Percentiles rank a stretch among this genome's conserved stretches.
Conservation (phyloP, 2,329 filamentous ascomycete genomes). For the Penicillium italicum region DNA sequence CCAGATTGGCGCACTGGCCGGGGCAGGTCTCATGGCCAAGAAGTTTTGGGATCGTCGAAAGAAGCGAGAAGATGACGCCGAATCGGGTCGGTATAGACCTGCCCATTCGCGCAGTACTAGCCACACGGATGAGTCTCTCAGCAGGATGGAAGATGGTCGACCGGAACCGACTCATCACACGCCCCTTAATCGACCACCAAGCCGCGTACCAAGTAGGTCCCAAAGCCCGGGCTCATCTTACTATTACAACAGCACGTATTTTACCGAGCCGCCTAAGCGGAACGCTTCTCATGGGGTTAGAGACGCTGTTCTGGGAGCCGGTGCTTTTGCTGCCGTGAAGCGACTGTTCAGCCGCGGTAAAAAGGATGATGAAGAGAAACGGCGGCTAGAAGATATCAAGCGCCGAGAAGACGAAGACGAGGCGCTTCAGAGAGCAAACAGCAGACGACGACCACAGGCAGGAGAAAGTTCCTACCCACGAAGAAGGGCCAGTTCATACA, state of each 20-base stretch:
- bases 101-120: conserved; percentile 49
- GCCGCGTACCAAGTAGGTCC: conserved; percentile 31
- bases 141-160: conserved; percentile 52
- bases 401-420: conserved; percentile 53
- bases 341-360: conserved; percentile 60
- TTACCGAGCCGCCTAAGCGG: conserved; percentile 45
- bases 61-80: conserved; percentile 53
- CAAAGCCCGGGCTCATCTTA: conserved; percentile 37
- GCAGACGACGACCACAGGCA: conserved; percentile 60
- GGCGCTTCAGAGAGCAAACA: conserved; percentile 50
- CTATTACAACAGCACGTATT: conserved; percentile 41
- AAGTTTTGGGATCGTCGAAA: conserved; percentile 54
- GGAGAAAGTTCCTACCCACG: conserved; percentile 56
- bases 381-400: conserved; percentile 55
- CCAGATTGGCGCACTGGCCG: conserved; percentile 59
- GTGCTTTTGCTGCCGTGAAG: conserved; percentile 57
- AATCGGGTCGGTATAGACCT: conserved; percentile 51
- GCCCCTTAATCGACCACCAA: conserved; percentile 34
- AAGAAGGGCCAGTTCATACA: conserved; percentile 32
- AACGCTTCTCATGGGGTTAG: conserved; percentile 49
- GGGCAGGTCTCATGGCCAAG: conserved; percentile 60
- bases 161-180: conserved; percentile 41
- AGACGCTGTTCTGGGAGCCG: conserved; percentile 63
- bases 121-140: conserved; percentile 41
- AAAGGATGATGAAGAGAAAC: conserved; percentile 54